A percentile compares a stretch with the other conserved stretches of the same genome.
These are phyloP conservation scores for Agaricus blazei DNA, from an alignment of 768 basidiomycete genomes.

Conservation along the genomic window DNA sequence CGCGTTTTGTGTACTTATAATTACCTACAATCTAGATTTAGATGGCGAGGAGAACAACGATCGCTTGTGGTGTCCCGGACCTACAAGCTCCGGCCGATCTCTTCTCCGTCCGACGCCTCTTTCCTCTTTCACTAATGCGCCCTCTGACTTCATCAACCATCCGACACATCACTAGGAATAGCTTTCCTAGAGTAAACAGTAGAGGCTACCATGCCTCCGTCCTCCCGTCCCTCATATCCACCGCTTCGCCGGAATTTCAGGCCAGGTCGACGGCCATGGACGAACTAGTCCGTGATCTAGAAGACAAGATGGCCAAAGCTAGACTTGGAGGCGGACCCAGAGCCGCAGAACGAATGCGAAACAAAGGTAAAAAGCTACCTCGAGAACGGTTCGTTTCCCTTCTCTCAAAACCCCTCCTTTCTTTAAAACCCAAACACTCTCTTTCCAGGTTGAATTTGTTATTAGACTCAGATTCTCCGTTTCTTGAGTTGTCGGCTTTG, in stretches of 20 bases:
- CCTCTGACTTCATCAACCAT: not conserved
- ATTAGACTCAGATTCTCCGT: constrained; percentile 83
- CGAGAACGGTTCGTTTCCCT: constrained; percentile 59
- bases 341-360: constrained; percentile 69
- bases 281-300: constrained; percentile 57
- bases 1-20: not conserved
- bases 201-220: constrained; percentile 62
- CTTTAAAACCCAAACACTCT: not conserved
- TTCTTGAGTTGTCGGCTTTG: constrained; percentile 81
- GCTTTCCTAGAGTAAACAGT: constrained; percentile 11
- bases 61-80: not conserved
- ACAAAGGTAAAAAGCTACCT: constrained; percentile 77
- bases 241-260: constrained; percentile 65
- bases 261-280: constrained; percentile 68
- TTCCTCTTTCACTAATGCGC: constrained; percentile 11
- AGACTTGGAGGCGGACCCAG: constrained; percentile 72
- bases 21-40: not conserved
- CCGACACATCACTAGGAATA: not conserved
- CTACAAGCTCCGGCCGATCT: constrained; percentile 31
- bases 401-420: not conserved
- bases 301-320: constrained; percentile 50
- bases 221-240: constrained; percentile 67
- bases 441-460: constrained; percentile 59
- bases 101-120: not conserved
- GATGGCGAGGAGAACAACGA: too few relatives aligned